Conservation (phyloP, 2,329 filamentous ascomycete species). For the Talaromyces sp. region DNA sequence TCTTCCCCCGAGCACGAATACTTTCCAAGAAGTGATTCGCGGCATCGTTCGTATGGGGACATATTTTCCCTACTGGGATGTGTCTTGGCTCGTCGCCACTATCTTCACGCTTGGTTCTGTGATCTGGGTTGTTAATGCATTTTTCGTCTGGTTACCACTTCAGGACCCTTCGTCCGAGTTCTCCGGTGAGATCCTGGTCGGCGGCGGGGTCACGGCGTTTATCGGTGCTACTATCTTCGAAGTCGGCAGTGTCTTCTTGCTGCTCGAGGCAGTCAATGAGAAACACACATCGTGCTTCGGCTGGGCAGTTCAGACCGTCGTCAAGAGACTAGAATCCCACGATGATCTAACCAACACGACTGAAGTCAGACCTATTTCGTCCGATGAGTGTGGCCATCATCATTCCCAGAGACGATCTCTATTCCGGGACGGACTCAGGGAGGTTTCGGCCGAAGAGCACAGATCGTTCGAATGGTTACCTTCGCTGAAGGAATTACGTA, state of each 20-base stretch:
- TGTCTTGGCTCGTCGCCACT: constrained; percentile 54
- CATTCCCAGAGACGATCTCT: constrained; percentile 40
- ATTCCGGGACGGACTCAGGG: constrained; percentile 30
- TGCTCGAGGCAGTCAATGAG: constrained; percentile 67
- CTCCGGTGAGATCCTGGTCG: constrained; percentile 49
- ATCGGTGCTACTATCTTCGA: constrained; percentile 67
- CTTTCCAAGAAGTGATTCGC: constrained; percentile 28
- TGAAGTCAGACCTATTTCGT: constrained; percentile 19
- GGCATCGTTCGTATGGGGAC: constrained; percentile 50
- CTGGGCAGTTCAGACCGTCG: constrained; percentile 58
- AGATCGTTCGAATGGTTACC: constrained; percentile 59
- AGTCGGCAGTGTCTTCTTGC: constrained; percentile 58
- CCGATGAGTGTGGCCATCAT: constrained; percentile 39
- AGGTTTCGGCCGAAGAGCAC: constrained; percentile 18
- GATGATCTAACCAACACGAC: constrained; percentile 18
- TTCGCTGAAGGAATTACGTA: constrained; percentile 52
- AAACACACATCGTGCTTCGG: constrained; percentile 64
- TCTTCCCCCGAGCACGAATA: constrained; percentile 34
- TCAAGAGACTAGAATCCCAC: constrained; percentile 33
- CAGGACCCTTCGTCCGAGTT: constrained; percentile 53
- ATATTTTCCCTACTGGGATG: constrained; percentile 53
- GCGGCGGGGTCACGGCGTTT: constrained; percentile 60
- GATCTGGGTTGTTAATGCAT: constrained; percentile 58
- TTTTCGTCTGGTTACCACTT: constrained; percentile 62
- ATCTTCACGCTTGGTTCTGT: constrained; percentile 54